A percentile compares a stretch with the other conserved stretches of the same genome.
Conservation (phyloP, 2,329 filamentous ascomycete species). For the Fusarium humuli region DNA sequence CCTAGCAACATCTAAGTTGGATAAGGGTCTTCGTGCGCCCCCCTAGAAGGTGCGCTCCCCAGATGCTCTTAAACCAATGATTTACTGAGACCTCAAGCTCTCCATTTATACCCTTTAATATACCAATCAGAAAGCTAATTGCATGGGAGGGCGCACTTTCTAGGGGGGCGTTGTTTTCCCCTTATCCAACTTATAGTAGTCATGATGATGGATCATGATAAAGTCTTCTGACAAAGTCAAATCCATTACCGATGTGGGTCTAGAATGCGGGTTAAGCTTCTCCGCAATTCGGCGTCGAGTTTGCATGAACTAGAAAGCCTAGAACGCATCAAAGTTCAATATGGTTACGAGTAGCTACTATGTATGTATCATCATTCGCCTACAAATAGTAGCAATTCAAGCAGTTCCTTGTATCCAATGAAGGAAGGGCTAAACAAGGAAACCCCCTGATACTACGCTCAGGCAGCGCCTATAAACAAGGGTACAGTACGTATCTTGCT, state of each 20-base stretch:
- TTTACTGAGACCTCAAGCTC: too few relatives aligned
- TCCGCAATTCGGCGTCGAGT: slow-evolving; percentile 30
- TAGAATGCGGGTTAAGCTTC: slow-evolving; percentile 11
- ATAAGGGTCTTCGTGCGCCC: too few relatives aligned
- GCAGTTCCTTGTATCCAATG: neutral
- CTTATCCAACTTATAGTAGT: too few relatives aligned
- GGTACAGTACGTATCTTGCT: slow-evolving; percentile 34
- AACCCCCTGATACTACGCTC: slow-evolving; percentile 2
- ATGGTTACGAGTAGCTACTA: neutral
- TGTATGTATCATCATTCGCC: neutral
- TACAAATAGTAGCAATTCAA: neutral
- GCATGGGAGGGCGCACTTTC: too few relatives aligned
- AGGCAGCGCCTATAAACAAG: slow-evolving; percentile 27
- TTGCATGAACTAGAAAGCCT: slow-evolving; percentile 27
- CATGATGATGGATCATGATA: neutral
- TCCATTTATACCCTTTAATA: too few relatives aligned
- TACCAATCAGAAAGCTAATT: too few relatives aligned
- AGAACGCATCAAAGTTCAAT: neutral
- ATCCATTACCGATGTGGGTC: slow-evolving; percentile 9
- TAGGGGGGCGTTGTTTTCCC: too few relatives aligned
- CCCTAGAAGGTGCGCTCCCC: too few relatives aligned
- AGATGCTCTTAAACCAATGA: too few relatives aligned
- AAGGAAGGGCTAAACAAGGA: slow-evolving; percentile 4
- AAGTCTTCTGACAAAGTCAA: neutral
- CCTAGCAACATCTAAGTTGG: too few relatives aligned